These are phyloP conservation scores for Pisolithus orientalis DNA, from an alignment of 768 basidiomycete genomes.

Conservation along the genomic window DNA sequence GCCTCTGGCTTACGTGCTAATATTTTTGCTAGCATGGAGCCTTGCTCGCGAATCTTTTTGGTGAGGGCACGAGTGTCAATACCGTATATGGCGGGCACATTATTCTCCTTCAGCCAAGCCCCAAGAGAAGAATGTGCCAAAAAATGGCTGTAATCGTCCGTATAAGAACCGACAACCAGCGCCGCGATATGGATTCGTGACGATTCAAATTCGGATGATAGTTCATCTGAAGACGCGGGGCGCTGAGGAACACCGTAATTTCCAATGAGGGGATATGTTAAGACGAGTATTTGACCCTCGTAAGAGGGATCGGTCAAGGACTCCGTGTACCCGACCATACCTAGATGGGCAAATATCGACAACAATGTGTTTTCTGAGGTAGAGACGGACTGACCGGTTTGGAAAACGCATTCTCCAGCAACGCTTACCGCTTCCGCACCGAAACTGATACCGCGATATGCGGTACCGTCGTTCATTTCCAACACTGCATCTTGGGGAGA, in stretches of 20 bases:
- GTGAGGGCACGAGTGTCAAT: conserved; percentile 96
- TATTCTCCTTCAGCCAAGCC: conserved; percentile 92
- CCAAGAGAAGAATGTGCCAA: conserved; percentile 84
- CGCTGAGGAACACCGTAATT: conserved; percentile 95
- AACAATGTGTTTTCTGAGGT: conserved; percentile 2
- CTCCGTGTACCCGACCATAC: conserved; percentile 99
- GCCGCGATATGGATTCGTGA: conserved; percentile 91
- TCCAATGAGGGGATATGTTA: conserved; percentile 95
- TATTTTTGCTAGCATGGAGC: conserved; percentile 84
- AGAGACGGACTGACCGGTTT: conserved; percentile 69
- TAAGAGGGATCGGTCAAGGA: conserved; percentile 98
- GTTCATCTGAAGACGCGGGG: conserved; percentile 37
- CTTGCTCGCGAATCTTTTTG: conserved; percentile 92
- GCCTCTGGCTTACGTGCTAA: conserved; percentile 55
- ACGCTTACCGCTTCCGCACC: conserved; percentile 88
- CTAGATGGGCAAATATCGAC: conserved; percentile 37
- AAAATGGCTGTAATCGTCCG: conserved; percentile 91
- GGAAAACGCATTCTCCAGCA: conserved; percentile 98
- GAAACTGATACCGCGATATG: conserved; percentile 86
- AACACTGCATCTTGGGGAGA: conserved; percentile 57
- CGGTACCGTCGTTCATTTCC: conserved; percentile 86
- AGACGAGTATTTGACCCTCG: conserved; percentile 93
- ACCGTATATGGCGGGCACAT: conserved; percentile 90
- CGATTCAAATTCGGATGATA: conserved; percentile 86
- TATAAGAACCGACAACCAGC: conserved; percentile 89